Evolutionary conservation across 2,329 filamentous ascomycete species (phyloP), one percentile per base, ranked within the genome.

Genomic region (Curvularia eragrostidis): DNA sequence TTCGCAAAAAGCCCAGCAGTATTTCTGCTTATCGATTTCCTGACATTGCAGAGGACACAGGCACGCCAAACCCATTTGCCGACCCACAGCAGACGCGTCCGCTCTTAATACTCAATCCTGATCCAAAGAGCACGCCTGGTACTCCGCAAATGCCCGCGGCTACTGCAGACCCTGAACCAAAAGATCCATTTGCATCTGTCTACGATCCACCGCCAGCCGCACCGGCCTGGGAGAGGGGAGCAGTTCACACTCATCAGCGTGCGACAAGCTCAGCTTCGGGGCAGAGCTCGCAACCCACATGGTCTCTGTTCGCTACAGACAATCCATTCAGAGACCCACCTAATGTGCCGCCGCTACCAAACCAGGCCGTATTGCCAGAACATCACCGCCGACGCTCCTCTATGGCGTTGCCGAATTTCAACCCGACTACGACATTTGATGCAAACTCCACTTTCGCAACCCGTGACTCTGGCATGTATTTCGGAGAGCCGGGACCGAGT

Each of bases 401-500:
- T 5, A 69, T 65, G 43, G 55, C 71, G 18, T 69, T 69, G 48
- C 65, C 70, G 8, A 26, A 32, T 24, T 57, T 54, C 24, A 52
- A 52, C 24, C 47, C 53, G 15, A 12, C 50, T 5, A 38, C 53
- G 8, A 56, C 59, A 7, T 71, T 69, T 59, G 67, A 72, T 46
- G 56, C 67, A 2, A 72, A 62, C 8, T 67, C 66, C 0, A 66
- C 56, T 12, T 64, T 60, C 19, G 53, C 65, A 7, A 66, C 69
- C 30, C 70, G 73, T 9, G 68, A 71, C 9, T 72, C 71, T 5
- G 58, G 68, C 43, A 54, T 61, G 7, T 68, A 68, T 49, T 75
- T 73, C 46, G 74, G 73, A 15, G 74, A 74, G 50, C 73, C 73
- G n/a, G 73, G 73, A 28, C 72, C 73, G 24, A 75, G 69, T 47